These are phyloP conservation scores for Poa pratensis DNA, from an alignment of 176 grass and related monocot species.

Conservation along the genomic window DNA sequence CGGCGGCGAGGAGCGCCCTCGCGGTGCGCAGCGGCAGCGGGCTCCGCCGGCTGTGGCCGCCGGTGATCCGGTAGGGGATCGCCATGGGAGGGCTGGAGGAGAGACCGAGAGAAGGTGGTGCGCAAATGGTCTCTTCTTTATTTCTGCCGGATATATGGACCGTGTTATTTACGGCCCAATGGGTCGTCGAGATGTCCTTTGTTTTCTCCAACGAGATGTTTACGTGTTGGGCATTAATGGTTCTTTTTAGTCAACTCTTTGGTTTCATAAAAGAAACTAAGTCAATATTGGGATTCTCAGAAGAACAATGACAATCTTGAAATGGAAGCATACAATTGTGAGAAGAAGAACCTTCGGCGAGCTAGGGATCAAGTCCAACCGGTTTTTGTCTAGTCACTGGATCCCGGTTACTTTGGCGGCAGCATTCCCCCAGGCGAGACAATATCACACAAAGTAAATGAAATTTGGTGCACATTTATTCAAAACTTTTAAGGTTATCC, in stretches of 20 bases:
- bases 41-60: slow-evolving; percentile 40
- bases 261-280: neutral
- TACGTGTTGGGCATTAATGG: neutral
- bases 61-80: slow-evolving; percentile 50
- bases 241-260: neutral
- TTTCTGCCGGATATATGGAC: too few relatives aligned
- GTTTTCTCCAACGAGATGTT: neutral
- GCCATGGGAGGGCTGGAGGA: slow-evolving; percentile 37
- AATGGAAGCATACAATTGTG: neutral
- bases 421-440: too few relatives aligned
- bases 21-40: slow-evolving; percentile 36
- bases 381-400: too few relatives aligned
- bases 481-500: too few relatives aligned
- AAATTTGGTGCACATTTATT: too few relatives aligned
- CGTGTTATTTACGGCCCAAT: neutral
- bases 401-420: too few relatives aligned
- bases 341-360: neutral
- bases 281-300: neutral
- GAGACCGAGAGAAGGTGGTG: slow-evolving; percentile 30
- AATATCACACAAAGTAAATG: too few relatives aligned
- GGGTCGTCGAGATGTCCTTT: neutral
- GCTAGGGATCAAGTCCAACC: too few relatives aligned
- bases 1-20: slow-evolving; percentile 37
- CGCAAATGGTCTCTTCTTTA: neutral
- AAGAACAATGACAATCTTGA: neutral